Evolutionary conservation across 2,329 filamentous ascomycete species (phyloP).

Genomic region (Talaromyces sp.): DNA sequence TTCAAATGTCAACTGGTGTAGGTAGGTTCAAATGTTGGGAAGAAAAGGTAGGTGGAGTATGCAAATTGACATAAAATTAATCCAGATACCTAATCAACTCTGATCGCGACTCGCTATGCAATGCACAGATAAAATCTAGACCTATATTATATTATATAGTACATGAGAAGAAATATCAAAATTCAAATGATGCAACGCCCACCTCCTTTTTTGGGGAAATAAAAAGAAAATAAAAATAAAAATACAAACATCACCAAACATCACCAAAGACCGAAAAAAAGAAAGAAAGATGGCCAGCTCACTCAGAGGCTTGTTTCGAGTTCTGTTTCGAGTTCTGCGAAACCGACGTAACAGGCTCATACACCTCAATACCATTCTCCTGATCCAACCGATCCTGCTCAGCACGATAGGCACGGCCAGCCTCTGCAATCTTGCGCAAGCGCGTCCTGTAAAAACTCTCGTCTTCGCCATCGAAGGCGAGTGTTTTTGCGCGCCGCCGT

Average conservation of each 20-base stretch:
- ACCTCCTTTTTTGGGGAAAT: not conserved
- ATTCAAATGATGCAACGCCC: not conserved
- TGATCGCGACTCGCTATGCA: not conserved
- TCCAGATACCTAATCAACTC: no score
- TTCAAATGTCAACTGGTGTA: no score
- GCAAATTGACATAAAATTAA: no score
- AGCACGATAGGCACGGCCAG: constrained; percentile 57
- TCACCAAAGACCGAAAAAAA: not conserved
- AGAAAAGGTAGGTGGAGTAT: no score
- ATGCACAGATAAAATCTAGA: not conserved
- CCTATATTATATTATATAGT: not conserved
- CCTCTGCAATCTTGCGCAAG: constrained; percentile 40
- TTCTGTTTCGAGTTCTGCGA: not conserved
- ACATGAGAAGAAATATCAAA: not conserved
- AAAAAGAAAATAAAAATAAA: not conserved
- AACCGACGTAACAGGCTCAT: not conserved
- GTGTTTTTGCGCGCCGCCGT: constrained; percentile 48
- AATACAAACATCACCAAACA: not conserved
- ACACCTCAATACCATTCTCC: constrained; percentile 32
- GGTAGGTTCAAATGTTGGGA: no score
- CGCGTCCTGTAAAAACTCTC: constrained; percentile 40
- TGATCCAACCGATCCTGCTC: constrained; percentile 50
- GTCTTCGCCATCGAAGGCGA: constrained; percentile 33
- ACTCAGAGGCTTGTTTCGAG: not conserved
- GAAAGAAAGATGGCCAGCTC: not conserved